Evolutionary conservation across 805 yeast species (phyloP).

Genomic region (Wickerhamia fluorescens): DNA sequence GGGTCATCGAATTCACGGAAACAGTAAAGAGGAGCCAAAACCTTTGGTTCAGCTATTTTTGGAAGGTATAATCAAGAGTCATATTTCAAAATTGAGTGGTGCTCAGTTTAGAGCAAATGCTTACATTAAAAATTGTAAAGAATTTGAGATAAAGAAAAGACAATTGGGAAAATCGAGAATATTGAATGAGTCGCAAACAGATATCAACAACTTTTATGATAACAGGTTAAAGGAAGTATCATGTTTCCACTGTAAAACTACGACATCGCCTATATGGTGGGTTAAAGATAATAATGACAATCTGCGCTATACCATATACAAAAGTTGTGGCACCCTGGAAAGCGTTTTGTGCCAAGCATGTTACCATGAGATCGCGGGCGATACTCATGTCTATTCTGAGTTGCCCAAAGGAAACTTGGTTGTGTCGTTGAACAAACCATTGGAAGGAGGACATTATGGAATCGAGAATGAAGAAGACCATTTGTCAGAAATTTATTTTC

Average conservation of each 20-base stretch:
- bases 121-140: constrained; percentile 17
- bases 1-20: constrained; percentile 23
- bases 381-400: constrained; percentile 10
- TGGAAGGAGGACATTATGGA: constrained; percentile 28
- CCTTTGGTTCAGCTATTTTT: constrained; percentile 36
- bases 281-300: constrained; percentile 2
- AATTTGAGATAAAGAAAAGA: constrained; percentile 10
- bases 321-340: constrained; percentile 2
- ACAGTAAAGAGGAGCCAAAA: constrained; percentile 23
- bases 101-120: constrained; percentile 25
- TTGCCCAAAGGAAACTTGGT: constrained; percentile 10
- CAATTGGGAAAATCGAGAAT: background rate
- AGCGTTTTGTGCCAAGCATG: constrained; percentile 24
- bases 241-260: constrained; percentile 18
- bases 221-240: constrained; percentile 1
- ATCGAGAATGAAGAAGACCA: constrained; percentile 18
- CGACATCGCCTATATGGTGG: constrained; percentile 36
- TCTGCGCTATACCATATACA: constrained; percentile 1
- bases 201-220: constrained; percentile 1
- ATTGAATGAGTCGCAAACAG: background rate
- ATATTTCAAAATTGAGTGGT: constrained; percentile 16
- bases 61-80: constrained; percentile 23
- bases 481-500: constrained; percentile 8
- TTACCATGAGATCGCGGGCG: constrained; percentile 13
- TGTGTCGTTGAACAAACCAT: constrained; percentile 20